Base-by-base conservation (phyloP, 2,329 filamentous ascomycete genomes). In the Fusarium citri region DNA sequence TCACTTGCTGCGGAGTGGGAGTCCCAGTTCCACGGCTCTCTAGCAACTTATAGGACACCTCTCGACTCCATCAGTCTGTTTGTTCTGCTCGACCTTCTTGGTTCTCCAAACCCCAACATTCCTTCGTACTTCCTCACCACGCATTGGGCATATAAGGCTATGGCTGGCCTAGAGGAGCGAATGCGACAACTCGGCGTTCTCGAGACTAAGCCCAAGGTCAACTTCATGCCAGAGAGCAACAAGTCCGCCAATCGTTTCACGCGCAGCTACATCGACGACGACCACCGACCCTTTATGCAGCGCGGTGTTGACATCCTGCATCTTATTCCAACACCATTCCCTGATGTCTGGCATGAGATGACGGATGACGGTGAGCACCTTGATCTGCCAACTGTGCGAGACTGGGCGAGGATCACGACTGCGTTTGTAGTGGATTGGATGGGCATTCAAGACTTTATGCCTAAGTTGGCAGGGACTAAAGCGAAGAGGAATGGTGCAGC, bases 401-500 rank as follows among this genome's bases (percentile, higher is more conserved):
- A 99, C 79, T 99, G 96, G 96, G 89, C 92, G 20, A 90, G 88
- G 78, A 90, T 99, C 50, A 84, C 95, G 9, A 91, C 92, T 1
- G 94, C 90, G 0, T 99, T 98, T 82, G 87, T 90, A 34, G 91
- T 92, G 0, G 95, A 98, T 80, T 98, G 94, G 94, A 88, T 98
- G 88, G 94, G 97, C 71, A 80, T 98, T 65, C 81, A 81, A 23
- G 76, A 77, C 8, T 76, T 78, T 42, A 75, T 83, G 68, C 76
- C 80, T 14, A 77, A 77, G 67, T 59, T 66, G 56, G 47, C 59
- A 28, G 53, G 68, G 25, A 61, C 68, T 2, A 74, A 68, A 51
- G 66, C 72, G 14, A 77, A 76, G 65, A 73, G 74, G 53, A 76
- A 72, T 37, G 72, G 72, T 18, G 60, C 66, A 37, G 75, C 73